Conservation (phyloP, 805 yeast species). For the Cyberlindnera sargentensis region DNA sequence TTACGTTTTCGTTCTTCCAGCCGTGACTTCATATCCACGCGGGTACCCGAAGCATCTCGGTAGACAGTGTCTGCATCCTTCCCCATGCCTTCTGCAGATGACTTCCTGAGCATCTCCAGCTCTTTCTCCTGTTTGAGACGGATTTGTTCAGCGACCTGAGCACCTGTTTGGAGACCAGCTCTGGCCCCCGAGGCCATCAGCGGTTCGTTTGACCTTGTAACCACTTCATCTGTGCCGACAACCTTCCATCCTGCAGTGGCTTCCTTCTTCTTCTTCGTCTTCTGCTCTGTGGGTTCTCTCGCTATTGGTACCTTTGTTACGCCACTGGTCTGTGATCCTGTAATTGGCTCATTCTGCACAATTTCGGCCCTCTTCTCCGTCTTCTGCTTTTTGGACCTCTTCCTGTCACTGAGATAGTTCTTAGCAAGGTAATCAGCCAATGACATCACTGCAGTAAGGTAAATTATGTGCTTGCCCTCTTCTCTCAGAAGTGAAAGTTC, state of each 20-base stretch:
- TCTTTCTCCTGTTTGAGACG: slow-evolving; percentile 25
- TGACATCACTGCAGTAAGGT: slow-evolving; percentile 27
- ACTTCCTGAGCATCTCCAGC: slow-evolving; percentile 10
- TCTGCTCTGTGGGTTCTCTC: slow-evolving; percentile 7
- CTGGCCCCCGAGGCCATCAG: slow-evolving; percentile 27
- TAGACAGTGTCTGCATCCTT: slow-evolving; percentile 35
- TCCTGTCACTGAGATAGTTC: slow-evolving; percentile 32
- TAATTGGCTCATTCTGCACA: slow-evolving; percentile 6
- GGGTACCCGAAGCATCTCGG: slow-evolving; percentile 58
- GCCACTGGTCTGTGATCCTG: slow-evolving; percentile 4
- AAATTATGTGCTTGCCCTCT: too few species aligned
- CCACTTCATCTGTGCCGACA: slow-evolving; percentile 18
- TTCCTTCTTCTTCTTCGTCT: background rate
- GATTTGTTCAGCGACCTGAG: slow-evolving; percentile 32
- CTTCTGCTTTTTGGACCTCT: slow-evolving; percentile 20
- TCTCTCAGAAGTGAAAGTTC: background rate
- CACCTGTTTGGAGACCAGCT: slow-evolving; percentile 43
- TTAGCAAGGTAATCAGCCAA: slow-evolving; percentile 40
- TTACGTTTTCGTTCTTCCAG: slow-evolving; percentile 23
- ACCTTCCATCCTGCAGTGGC: slow-evolving; percentile 12
- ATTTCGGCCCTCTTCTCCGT: slow-evolving; percentile 1
- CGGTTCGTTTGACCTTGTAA: slow-evolving; percentile 1
- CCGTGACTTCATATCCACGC: slow-evolving; percentile 33
- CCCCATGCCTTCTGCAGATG: slow-evolving; percentile 8
- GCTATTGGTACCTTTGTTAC: slow-evolving; percentile 16